Evolutionary conservation across 2,329 filamentous ascomycete genomes (phyloP).

Genomic region (Pseudogymnoascus sp.): DNA sequence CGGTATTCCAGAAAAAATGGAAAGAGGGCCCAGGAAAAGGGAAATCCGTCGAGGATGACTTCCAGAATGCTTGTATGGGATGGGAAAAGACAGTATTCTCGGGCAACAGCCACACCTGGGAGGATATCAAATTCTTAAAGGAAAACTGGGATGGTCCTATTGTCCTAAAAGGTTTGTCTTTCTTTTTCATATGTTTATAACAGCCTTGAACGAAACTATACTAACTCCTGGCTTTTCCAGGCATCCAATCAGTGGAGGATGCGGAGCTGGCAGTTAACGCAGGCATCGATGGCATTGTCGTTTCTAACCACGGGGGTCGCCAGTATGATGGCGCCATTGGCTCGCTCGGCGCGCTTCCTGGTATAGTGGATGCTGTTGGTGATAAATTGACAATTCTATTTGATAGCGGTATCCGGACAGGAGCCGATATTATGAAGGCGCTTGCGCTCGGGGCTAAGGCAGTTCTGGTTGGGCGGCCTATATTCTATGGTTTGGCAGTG

Average conservation of each 20-base stretch:
- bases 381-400: conserved; percentile 44
- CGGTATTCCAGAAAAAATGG: conserved; percentile 50
- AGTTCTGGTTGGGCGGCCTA: conserved; percentile 54
- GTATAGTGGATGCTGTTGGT: conserved; percentile 39
- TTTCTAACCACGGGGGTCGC: conserved; percentile 50
- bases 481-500: conserved; percentile 53
- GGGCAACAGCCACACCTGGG: conserved; percentile 55
- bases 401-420: conserved; percentile 51
- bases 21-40: conserved; percentile 31
- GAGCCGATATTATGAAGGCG: conserved; percentile 53
- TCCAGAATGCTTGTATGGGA: conserved; percentile 48
- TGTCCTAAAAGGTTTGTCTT: conserved; percentile 36
- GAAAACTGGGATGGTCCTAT: conserved; percentile 52
- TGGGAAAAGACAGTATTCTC: conserved; percentile 63
- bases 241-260: conserved; percentile 50
- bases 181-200: conserved; percentile 20
- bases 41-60: conserved; percentile 46
- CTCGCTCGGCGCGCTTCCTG: conserved; percentile 52
- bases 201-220: conserved; percentile 57
- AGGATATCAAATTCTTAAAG: conserved; percentile 54
- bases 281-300: conserved; percentile 54
- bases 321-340: conserved; percentile 56
- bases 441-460: conserved; percentile 55
- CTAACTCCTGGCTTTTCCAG: conserved; percentile 51
- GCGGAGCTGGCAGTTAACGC: conserved; percentile 51